Base-by-base conservation (phyloP, 23 red algal species). In the Cyanidium caldarium region DNA sequence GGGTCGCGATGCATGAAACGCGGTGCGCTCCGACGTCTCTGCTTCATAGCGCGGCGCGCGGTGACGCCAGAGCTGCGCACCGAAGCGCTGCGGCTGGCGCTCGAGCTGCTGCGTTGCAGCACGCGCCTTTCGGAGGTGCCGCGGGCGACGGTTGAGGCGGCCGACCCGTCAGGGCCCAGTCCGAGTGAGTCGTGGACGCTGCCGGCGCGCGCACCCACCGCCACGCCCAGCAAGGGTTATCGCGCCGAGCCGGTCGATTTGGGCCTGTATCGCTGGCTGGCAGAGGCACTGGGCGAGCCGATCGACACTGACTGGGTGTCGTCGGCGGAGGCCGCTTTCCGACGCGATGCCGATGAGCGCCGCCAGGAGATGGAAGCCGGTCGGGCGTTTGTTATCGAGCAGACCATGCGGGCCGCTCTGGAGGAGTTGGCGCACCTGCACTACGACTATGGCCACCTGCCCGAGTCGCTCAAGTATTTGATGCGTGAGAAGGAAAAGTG, bases 1-100 rank as follows among this genome's bases (percentile, higher is more conserved):
- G 51, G 21, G n/a, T 16, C n/a, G 51, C 51, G 51, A 28, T 61
- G 51, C 51, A 14, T 61, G 51, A 61, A 61, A 61, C 51, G 51
- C 5, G 51, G 51, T 14, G 51, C 51, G 19, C 31, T 61, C n/a
- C 7, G 7, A 28, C 51, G 51, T 5, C 51, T 61, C 23, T 28
- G 7, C 51, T 25, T 14, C 51, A 61, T 61, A 10, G 51, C 51
- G 3, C 19, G n/a, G 21, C 7, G 31, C 10, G 51, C 51, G 7
- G n/a, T 28, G 10, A 12, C 7, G 5, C 10, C 5, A 28, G 51
- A 61, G 21, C 10, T 61, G 23, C 51, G 51, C 7, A 61, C 7
- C n/a, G 51, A 61, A 28, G 51, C 51, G 5, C n/a, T 28, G 13
- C 51, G 23, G 5, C 51, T 61, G 21, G 51, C n/a, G n/a, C 13